phyloP scores from a whole-genome alignment of 1,284 basidiomycete species.

The Ganoderma meredithae region DNA sequence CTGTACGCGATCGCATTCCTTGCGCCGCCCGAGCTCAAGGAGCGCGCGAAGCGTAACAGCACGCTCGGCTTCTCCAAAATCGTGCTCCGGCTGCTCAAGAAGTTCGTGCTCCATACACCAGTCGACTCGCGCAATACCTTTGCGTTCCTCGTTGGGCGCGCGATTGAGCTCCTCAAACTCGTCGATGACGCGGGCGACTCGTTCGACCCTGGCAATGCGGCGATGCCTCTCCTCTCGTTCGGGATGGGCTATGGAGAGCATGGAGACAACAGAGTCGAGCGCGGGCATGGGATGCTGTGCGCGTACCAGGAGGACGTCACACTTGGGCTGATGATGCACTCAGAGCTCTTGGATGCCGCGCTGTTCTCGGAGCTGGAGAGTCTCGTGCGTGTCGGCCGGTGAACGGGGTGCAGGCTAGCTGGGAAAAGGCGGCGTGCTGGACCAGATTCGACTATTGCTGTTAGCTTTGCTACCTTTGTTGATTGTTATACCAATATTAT shows the following conservation, averaged over 20 bases:
- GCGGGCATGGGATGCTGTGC: slow-evolving; percentile 78
- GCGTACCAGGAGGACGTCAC: slow-evolving; percentile 71
- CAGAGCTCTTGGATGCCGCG: slow-evolving; percentile 68
- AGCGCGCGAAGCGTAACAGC: slow-evolving; percentile 67
- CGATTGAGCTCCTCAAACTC: slow-evolving; percentile 85
- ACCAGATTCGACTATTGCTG: slow-evolving; percentile 14
- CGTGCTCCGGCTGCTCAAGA: slow-evolving; percentile 71
- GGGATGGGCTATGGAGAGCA: slow-evolving; percentile 82
- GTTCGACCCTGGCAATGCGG: slow-evolving; percentile 65
- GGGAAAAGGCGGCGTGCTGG: background rate
- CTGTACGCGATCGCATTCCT: slow-evolving; percentile 91
- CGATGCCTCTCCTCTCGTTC: slow-evolving; percentile 66
- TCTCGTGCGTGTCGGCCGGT: slow-evolving; percentile 55
- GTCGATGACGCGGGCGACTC: slow-evolving; percentile 83
- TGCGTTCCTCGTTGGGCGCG: slow-evolving; percentile 72
- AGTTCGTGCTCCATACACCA: slow-evolving; percentile 56
- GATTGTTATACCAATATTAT: slow-evolving; percentile 33
- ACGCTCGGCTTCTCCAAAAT: slow-evolving; percentile 66
- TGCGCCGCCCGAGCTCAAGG: slow-evolving; percentile 77
- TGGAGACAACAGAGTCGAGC: slow-evolving; percentile 67
- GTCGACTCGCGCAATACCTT: slow-evolving; percentile 63
- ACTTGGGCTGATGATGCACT: slow-evolving; percentile 71
- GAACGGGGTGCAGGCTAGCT: slow-evolving; percentile 10
- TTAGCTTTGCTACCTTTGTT: slow-evolving; percentile 12
- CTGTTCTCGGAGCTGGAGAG: slow-evolving; percentile 82